These are phyloP conservation scores for Serendipita sp. DNA, from an alignment of 768 basidiomycete genomes.

Conservation along the genomic window DNA sequence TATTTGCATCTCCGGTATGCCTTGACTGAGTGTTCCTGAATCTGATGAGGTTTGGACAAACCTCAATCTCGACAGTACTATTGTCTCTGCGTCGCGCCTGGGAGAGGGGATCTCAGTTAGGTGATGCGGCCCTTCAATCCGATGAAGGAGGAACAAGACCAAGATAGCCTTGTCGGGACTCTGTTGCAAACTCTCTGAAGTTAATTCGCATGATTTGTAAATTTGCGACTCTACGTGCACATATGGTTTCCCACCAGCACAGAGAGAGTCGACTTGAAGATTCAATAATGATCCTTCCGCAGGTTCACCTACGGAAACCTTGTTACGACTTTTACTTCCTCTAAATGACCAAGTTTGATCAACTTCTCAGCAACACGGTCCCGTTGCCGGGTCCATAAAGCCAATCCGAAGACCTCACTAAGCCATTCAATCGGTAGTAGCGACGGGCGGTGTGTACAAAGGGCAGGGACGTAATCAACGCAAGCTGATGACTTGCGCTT, in stretches of 20 bases:
- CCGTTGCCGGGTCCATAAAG: constrained; percentile 43
- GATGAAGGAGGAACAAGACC: too few relatives aligned
- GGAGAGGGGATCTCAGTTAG: too few relatives aligned
- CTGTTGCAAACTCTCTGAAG: too few relatives aligned
- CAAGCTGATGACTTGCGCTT: constrained; percentile 77
- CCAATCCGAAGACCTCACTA: constrained; percentile 74
- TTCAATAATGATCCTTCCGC: constrained; percentile 59
- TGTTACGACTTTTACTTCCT: constrained; percentile 75
- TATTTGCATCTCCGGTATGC: too few relatives aligned
- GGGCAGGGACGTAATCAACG: constrained; percentile 84
- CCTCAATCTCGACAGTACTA: too few relatives aligned
- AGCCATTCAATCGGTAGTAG: constrained; percentile 86
- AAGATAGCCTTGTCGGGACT: too few relatives aligned
- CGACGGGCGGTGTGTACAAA: constrained; percentile 82
- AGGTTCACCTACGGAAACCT: constrained; percentile 73
- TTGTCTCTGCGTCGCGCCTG: too few relatives aligned
- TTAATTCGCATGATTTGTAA: constrained; percentile 21
- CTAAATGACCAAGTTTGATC: constrained; percentile 70
- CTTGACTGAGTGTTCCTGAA: too few relatives aligned
- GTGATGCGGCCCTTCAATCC: too few relatives aligned
- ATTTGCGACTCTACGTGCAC: constrained; percentile 22
- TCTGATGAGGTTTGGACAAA: too few relatives aligned
- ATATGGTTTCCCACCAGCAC: constrained; percentile 10
- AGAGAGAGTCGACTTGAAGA: constrained; percentile 13
- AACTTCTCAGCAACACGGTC: constrained; percentile 38